phyloP scores from a whole-genome alignment of 164 flowering plant genomes.

The Cinnamomum chago region DNA sequence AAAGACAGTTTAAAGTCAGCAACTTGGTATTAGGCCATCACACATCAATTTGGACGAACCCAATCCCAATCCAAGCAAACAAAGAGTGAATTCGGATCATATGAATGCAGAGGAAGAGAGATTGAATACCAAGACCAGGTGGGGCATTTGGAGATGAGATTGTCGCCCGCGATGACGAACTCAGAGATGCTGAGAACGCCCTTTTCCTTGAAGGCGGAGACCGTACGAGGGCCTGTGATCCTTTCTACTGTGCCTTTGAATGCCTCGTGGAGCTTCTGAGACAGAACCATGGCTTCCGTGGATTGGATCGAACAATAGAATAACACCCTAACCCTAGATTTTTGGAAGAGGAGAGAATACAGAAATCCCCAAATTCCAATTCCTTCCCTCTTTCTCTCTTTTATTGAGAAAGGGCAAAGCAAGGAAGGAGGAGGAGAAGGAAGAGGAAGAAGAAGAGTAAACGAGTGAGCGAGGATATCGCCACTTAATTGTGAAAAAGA shows the following conservation, averaged over 20 bases:
- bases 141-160: conserved; percentile 98
- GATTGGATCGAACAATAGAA: too few species aligned
- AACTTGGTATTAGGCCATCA: background rate
- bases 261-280: conserved; percentile 90
- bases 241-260: conserved; percentile 98
- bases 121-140: conserved; percentile 89
- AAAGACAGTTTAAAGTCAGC: too few species aligned
- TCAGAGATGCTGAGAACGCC: conserved; percentile 90
- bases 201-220: conserved; percentile 95
- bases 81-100: background rate
- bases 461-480: too few species aligned
- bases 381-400: too few species aligned
- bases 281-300: conserved; percentile 38
- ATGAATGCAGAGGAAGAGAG: background rate
- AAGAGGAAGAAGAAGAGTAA: too few species aligned
- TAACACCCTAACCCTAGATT: conserved; percentile 6
- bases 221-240: conserved; percentile 86
- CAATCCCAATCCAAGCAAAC: background rate
- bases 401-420: too few species aligned
- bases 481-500: too few species aligned
- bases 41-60: background rate
- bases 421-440: too few species aligned
- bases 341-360: background rate
- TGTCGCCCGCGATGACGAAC: conserved; percentile 85
- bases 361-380: background rate